Evolutionary conservation across 2,329 filamentous ascomycete genomes (phyloP).

Genomic region (Trichoderma hamatum): DNA sequence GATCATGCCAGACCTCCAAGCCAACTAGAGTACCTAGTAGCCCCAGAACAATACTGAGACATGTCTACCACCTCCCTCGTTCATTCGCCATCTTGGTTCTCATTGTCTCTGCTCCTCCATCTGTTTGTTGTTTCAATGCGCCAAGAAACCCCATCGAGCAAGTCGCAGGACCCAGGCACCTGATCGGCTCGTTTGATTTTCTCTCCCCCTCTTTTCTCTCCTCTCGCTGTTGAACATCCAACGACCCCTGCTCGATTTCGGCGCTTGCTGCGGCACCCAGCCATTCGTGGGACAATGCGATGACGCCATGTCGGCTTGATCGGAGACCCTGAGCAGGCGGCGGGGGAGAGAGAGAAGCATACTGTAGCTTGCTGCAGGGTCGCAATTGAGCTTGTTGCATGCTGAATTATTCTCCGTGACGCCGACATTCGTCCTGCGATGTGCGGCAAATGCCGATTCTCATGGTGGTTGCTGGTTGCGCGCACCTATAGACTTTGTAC

Average conservation of each 20-base stretch:
- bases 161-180: conserved; percentile 12
- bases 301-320: conserved; percentile 18
- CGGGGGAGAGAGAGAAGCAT: neutral
- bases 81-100: neutral
- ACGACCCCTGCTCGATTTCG: neutral
- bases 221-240: neutral
- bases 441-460: neutral
- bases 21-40: neutral
- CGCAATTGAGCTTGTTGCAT: neutral
- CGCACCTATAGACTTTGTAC: neutral
- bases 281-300: neutral
- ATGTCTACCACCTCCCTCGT: neutral
- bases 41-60: neutral
- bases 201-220: neutral
- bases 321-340: neutral
- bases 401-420: conserved; percentile 12
- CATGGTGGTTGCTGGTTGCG: neutral
- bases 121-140: neutral
- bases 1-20: conserved; percentile 3
- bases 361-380: neutral
- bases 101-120: neutral
- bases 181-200: conserved; percentile 19
- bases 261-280: neutral
- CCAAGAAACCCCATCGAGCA: neutral
- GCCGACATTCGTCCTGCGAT: neutral